Conservation (phyloP, 108 stramenopile genomes). For the Stephanodiscus triporus region DNA sequence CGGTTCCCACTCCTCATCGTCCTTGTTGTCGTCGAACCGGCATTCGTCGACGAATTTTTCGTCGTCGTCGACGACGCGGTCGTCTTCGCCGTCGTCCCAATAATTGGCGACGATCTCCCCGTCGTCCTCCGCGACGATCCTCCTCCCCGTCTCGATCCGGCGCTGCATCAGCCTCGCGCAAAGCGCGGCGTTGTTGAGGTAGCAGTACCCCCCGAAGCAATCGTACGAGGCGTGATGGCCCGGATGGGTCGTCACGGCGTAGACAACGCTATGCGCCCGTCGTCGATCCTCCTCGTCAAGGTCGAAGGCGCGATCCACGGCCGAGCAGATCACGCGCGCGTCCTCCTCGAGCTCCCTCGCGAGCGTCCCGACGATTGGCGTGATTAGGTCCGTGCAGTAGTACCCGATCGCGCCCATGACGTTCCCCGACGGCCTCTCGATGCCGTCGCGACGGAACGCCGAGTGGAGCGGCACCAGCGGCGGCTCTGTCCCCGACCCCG, state of each 20-base stretch:
- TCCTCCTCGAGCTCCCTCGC: constrained; percentile 64
- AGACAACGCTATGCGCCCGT: background rate
- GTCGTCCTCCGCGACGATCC: constrained; percentile 1
- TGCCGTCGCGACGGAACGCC: constrained; percentile 33
- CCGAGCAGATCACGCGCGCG: constrained; percentile 51
- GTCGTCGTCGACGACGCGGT: constrained; percentile 29
- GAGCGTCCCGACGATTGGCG: constrained; percentile 64
- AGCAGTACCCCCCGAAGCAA: constrained; percentile 86
- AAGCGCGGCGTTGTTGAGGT: constrained; percentile 74
- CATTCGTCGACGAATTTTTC: constrained; percentile 29
- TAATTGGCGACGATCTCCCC: background rate
- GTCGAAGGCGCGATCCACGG: constrained; percentile 44
- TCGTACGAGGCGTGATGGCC: constrained; percentile 82
- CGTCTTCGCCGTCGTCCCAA: constrained; percentile 24
- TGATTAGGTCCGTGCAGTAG: constrained; percentile 74
- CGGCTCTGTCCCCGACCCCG: background rate
- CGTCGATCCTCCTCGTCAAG: background rate
- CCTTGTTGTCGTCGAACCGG: constrained; percentile 4
- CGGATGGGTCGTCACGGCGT: constrained; percentile 79
- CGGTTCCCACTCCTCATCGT: constrained; percentile 59
- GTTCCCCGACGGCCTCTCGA: constrained; percentile 62
- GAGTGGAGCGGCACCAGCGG: constrained; percentile 44
- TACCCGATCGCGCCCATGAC: constrained; percentile 82
- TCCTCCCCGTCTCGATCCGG: constrained; percentile 19
- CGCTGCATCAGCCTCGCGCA: constrained; percentile 59